Percentiles rank a stretch among this genome's conserved stretches.
Conservation (phyloP, 2,329 filamentous ascomycete genomes). For the Penicillium nordicum region DNA sequence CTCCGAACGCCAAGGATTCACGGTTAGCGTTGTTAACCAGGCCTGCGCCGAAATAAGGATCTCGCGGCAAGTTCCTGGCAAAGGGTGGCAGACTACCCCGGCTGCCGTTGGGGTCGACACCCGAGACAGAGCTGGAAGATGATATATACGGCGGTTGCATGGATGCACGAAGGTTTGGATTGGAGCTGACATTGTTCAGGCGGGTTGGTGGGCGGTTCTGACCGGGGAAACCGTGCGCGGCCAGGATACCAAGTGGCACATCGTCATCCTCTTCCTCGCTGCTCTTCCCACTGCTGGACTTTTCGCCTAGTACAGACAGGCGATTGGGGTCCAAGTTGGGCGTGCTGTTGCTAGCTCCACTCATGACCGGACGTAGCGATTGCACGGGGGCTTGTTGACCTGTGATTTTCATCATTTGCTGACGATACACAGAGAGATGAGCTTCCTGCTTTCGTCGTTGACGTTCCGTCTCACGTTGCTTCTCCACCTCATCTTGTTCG, state of each 20-base stretch:
- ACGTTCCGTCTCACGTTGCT: conserved; percentile 66
- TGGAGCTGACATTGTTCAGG: conserved; percentile 63
- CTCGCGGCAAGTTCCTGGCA: conserved; percentile 74
- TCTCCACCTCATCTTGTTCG: conserved; percentile 76
- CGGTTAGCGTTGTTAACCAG: conserved; percentile 69
- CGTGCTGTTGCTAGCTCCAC: conserved; percentile 58
- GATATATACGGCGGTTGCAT: conserved; percentile 46
- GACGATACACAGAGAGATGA: conserved; percentile 82
- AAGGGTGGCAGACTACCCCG: conserved; percentile 69
- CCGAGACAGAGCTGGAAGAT: conserved; percentile 57
- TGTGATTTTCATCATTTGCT: conserved; percentile 96
- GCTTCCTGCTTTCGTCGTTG: conserved; percentile 86
- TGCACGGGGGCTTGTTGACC: conserved; percentile 61
- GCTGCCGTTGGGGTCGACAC: conserved; percentile 48
- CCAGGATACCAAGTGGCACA: conserved; percentile 78
- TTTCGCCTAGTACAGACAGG: conserved; percentile 36
- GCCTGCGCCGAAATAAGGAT: conserved; percentile 78
- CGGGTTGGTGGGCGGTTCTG: conserved; percentile 71
- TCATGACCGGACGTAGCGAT: conserved; percentile 53
- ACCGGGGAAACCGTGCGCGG: conserved; percentile 82
- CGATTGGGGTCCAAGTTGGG: conserved; percentile 53
- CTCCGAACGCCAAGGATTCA: conserved; percentile 70
- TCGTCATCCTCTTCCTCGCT: conserved; percentile 75
- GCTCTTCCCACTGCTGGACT: conserved; percentile 39
- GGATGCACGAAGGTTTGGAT: conserved; percentile 65